These are phyloP conservation scores for Phascolomyces articulosus DNA, from an alignment of 371 early-diverging fungal genomes.

Conservation along the genomic window DNA sequence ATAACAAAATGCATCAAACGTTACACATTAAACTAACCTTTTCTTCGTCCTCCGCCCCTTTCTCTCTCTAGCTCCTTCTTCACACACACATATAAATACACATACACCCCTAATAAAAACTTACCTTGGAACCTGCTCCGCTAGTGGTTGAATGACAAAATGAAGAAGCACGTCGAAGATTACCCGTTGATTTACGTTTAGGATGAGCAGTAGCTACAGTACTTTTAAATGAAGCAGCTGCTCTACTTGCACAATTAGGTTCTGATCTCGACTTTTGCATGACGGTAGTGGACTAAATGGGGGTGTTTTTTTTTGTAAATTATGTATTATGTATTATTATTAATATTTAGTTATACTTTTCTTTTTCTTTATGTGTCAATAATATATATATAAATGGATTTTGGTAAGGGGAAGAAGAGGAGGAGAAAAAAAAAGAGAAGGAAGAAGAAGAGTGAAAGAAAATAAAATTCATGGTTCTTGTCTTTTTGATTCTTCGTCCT, in stretches of 20 bases:
- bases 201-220: conserved; percentile 24
- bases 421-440: too few relatives aligned
- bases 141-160: conserved; percentile 17
- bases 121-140: conserved; percentile 18
- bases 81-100: not conserved
- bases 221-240: conserved; percentile 17
- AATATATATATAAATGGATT: not conserved
- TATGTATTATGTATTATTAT: too few relatives aligned
- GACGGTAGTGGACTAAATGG: conserved; percentile 22
- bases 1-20: not conserved
- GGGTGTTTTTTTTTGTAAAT: not conserved
- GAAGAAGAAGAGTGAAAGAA: too few relatives aligned
- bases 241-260: conserved; percentile 36
- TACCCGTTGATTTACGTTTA: conserved; percentile 55
- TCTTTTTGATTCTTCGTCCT: too few relatives aligned
- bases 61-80: not conserved
- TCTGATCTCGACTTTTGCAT: conserved; percentile 52
- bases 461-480: too few relatives aligned
- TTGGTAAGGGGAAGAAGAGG: not conserved
- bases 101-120: not conserved
- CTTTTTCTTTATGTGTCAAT: too few relatives aligned
- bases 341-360: too few relatives aligned
- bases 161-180: conserved; percentile 36
- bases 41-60: too few relatives aligned
- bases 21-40: not conserved